These are phyloP conservation scores for Clonostachys solani DNA, from an alignment of 2,329 filamentous ascomycete species.

Conservation along the genomic window DNA sequence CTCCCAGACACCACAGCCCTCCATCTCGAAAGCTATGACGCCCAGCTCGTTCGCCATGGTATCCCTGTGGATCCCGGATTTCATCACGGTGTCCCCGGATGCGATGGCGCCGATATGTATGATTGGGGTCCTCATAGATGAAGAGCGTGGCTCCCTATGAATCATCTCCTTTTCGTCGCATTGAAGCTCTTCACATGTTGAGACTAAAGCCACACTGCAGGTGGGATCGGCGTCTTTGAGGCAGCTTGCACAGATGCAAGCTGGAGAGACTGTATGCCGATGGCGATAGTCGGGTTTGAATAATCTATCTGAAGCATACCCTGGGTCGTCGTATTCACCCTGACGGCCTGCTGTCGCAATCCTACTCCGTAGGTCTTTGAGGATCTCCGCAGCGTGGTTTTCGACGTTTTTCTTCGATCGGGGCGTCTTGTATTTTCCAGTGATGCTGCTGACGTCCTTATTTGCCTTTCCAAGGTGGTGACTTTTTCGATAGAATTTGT, in stretches of 20 bases:
- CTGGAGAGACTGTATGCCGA: slow-evolving; percentile 10
- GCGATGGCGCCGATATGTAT: neutral
- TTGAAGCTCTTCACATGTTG: slow-evolving; percentile 16
- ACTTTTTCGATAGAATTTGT: slow-evolving; percentile 12
- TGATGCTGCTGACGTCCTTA: slow-evolving; percentile 10
- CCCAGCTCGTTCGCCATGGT: neutral
- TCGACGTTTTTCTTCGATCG: neutral
- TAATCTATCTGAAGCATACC: slow-evolving; percentile 6
- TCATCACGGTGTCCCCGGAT: slow-evolving; percentile 1
- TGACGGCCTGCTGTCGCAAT: neutral
- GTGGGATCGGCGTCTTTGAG: slow-evolving; percentile 1
- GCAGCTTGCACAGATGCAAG: neutral
- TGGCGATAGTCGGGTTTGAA: slow-evolving; percentile 11
- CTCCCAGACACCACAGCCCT: slow-evolving; percentile 22
- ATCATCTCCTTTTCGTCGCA: slow-evolving; percentile 14
- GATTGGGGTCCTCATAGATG: neutral
- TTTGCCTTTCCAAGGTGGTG: slow-evolving; percentile 9
- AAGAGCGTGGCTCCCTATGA: slow-evolving; percentile 1
- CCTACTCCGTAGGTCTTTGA: slow-evolving; percentile 1
- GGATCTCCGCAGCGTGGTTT: slow-evolving; percentile 1
- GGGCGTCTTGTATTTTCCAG: slow-evolving; percentile 14
- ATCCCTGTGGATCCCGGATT: neutral
- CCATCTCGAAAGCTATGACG: slow-evolving; percentile 20
- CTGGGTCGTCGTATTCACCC: slow-evolving; percentile 5
- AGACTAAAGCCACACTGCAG: slow-evolving; percentile 11